Evolutionary conservation across 169 alveolate genomes (phyloP).

Genomic region (Perkinsus marinus): DNA sequence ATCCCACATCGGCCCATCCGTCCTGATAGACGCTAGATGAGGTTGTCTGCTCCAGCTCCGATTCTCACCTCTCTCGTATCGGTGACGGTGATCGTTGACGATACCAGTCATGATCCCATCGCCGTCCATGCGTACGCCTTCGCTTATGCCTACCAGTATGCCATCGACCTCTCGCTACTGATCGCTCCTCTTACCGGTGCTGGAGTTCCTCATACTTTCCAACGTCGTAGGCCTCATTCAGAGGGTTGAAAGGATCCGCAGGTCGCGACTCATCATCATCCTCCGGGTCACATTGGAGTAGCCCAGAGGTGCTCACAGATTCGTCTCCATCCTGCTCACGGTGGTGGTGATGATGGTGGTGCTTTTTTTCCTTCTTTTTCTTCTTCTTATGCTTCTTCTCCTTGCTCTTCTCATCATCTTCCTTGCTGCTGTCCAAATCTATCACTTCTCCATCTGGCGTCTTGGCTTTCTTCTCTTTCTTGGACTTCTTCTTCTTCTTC

Average conservation of each 20-base stretch:
- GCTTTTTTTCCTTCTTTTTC: background rate
- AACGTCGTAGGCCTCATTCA: background rate
- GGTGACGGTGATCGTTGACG: background rate
- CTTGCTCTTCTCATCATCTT: background rate
- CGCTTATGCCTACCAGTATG: background rate
- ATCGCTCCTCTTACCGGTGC: background rate
- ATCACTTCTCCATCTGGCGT: too few species aligned
- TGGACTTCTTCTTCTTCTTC: background rate
- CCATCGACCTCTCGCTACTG: background rate
- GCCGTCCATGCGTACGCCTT: background rate
- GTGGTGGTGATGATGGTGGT: background rate
- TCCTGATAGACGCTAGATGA: background rate
- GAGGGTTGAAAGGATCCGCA: background rate
- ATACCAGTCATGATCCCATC: background rate
- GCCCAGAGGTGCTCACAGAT: background rate
- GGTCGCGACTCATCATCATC: background rate
- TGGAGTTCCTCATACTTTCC: background rate
- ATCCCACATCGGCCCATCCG: background rate
- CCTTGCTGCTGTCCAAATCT: background rate
- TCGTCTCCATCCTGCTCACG: background rate
- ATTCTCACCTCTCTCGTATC: background rate
- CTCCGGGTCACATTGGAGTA: background rate
- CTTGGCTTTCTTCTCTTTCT: too few species aligned
- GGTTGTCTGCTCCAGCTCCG: background rate
- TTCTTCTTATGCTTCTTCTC: background rate